Conservation (phyloP, 2,329 filamentous ascomycete species). For the Tolypocladium paradoxum region DNA sequence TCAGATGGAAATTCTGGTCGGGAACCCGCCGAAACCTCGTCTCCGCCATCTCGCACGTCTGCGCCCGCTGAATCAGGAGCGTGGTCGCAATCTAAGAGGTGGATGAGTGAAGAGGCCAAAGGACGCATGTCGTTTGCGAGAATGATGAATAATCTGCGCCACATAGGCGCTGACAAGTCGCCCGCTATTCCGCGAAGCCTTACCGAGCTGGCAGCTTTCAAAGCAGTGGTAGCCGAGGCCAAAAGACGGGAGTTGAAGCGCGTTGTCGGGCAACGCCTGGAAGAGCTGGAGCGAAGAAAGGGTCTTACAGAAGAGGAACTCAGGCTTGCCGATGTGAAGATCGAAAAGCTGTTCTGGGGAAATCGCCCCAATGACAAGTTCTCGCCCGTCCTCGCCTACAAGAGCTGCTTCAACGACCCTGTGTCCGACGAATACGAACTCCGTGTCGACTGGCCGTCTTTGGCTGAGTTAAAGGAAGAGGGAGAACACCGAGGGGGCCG, state of each 20-base stretch:
- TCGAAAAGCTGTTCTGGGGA: conserved; percentile 14
- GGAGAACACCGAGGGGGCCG: conserved; percentile 16
- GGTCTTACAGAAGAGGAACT: neutral
- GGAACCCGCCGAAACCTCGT: neutral
- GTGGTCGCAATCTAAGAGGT: conserved; percentile 28
- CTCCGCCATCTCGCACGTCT: neutral
- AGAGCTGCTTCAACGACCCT: conserved; percentile 21
- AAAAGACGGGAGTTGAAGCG: conserved; percentile 13
- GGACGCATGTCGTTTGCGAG: conserved; percentile 24
- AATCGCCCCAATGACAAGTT: conserved; percentile 15
- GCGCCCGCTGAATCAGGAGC: conserved; percentile 11
- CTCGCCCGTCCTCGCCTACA: conserved; percentile 22
- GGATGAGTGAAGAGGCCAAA: conserved; percentile 23
- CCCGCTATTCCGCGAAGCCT: conserved; percentile 25
- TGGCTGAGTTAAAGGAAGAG: conserved; percentile 24
- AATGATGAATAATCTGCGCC: conserved; percentile 22
- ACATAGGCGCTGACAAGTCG: conserved; percentile 24
- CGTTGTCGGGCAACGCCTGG: conserved; percentile 12
- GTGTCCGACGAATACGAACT: conserved; percentile 4
- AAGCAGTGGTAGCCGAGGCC: conserved; percentile 16
- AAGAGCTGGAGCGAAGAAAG: conserved; percentile 8
- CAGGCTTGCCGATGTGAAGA: neutral
- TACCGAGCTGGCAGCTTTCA: conserved; percentile 22
- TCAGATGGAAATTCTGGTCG: neutral
- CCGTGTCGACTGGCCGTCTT: conserved; percentile 21